phyloP scores from a whole-genome alignment of 2,329 filamentous ascomycete species.

The Chaetomium olivaceum region DNA sequence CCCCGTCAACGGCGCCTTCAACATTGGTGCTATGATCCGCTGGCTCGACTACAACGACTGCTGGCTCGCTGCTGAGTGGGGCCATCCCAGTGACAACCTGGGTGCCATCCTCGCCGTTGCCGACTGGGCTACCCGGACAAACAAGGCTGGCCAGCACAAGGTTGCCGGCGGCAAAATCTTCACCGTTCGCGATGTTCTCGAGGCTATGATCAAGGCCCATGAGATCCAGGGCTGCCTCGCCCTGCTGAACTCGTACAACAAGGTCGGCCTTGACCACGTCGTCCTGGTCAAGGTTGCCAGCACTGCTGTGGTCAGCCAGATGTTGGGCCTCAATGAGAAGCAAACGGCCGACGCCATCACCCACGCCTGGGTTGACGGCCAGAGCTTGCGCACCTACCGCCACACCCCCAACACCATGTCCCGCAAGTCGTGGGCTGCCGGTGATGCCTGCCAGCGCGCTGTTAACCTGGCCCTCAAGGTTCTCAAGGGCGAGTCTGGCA shows the following conservation, averaged over 20 bases:
- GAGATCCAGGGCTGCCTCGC: constrained; percentile 98
- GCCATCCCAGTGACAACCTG: constrained; percentile 96
- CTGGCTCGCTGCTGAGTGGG: constrained; percentile 99
- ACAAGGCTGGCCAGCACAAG: constrained; percentile 67
- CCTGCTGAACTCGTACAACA: constrained; percentile 98
- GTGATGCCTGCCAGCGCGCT: constrained; percentile 94
- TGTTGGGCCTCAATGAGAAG: constrained; percentile 84
- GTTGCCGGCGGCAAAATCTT: constrained; percentile 85
- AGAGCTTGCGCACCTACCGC: constrained; percentile 93
- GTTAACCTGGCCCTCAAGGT: constrained; percentile 92
- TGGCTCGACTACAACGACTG: constrained; percentile 99
- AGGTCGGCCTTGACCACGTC: constrained; percentile 96
- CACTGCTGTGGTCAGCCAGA: constrained; percentile 89
- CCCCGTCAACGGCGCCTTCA: constrained; percentile 94
- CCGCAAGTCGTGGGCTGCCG: constrained; percentile 97
- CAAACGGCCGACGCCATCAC: constrained; percentile 95
- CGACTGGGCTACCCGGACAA: constrained; percentile 95
- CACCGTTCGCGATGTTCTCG: constrained; percentile 85
- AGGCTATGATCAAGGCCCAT: constrained; percentile 98
- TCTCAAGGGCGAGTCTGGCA: constrained; percentile 83
- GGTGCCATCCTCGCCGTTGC: constrained; percentile 95
- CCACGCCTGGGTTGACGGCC: constrained; percentile 96
- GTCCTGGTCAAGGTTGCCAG: constrained; percentile 97
- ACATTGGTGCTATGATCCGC: constrained; percentile 97
- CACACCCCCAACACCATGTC: constrained; percentile 99